Evolutionary conservation across 73 alveolate genomes (phyloP).

Genomic region (Paramecium octaurelia): DNA sequence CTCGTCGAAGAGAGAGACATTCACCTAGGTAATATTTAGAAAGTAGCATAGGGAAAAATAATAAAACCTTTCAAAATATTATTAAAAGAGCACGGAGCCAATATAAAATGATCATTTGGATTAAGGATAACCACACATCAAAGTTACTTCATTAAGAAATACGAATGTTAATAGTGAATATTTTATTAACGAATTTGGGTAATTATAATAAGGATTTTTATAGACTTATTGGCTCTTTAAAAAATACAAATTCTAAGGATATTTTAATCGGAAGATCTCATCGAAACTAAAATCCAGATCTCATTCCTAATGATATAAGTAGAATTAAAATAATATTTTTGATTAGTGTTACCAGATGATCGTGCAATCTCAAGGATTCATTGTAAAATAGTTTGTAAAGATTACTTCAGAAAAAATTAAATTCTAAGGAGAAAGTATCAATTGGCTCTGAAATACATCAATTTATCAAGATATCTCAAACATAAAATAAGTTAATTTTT

Average conservation of each 20-base stretch:
- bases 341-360: neutral
- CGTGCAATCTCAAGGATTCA: neutral
- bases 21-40: neutral
- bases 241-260: neutral
- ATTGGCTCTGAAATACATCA: neutral
- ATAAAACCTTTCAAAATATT: neutral
- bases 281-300: neutral
- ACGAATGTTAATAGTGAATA: neutral
- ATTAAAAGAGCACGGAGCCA: neutral
- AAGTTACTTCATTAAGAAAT: neutral
- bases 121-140: neutral
- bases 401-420: neutral
- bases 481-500: neutral
- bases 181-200: slow-evolving; percentile 4
- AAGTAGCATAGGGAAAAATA: neutral
- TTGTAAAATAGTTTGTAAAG: slow-evolving; percentile 8
- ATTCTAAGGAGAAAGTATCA: neutral
- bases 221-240: neutral
- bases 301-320: slow-evolving; percentile 13
- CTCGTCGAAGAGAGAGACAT: neutral
- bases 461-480: neutral
- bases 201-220: neutral
- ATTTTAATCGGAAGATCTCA: neutral
- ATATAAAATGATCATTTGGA: neutral
- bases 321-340: neutral